Evolutionary conservation across 805 yeast species (phyloP).

Genomic region (Komagataella pastoris): DNA sequence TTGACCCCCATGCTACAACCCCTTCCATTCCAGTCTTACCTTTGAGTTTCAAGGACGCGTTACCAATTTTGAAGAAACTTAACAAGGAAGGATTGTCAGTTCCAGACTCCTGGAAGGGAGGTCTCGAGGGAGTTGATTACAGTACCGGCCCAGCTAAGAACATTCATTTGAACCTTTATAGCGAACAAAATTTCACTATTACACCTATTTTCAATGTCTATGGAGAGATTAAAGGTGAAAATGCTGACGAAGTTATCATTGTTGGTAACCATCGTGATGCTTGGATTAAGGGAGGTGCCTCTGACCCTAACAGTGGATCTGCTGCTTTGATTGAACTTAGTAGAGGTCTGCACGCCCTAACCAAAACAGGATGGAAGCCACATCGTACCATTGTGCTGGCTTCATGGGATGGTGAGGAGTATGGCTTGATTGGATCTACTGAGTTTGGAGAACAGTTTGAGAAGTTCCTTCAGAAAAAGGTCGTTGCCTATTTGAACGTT

Average conservation of each 20-base stretch:
- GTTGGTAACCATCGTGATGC: conserved; percentile 74
- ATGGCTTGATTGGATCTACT: conserved; percentile 63
- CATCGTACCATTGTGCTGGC: conserved; percentile 54
- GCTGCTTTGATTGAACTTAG: conserved; percentile 53
- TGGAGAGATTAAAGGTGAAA: conserved; percentile 44
- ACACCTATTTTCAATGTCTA: conserved; percentile 51
- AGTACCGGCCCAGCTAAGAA: conserved; percentile 22
- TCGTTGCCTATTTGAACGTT: conserved; percentile 54
- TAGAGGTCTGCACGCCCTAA: conserved; percentile 39
- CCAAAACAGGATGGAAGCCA: conserved; percentile 57
- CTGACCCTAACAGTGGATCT: conserved; percentile 68
- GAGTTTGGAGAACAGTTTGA: conserved; percentile 60
- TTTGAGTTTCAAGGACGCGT: conserved; percentile 46
- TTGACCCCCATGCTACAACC: conserved; percentile 33
- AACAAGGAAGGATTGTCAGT: conserved; percentile 41
- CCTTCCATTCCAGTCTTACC: conserved; percentile 66
- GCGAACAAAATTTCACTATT: conserved; percentile 47
- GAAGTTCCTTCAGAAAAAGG: conserved; percentile 28
- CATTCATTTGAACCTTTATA: conserved; percentile 36
- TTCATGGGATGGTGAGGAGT: conserved; percentile 77
- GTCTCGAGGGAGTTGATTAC: conserved; percentile 22
- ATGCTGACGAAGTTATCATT: conserved; percentile 39
- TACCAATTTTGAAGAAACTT: conserved; percentile 44
- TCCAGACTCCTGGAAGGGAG: conserved; percentile 15
- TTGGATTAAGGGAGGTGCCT: conserved; percentile 71